Base-by-base conservation (phyloP, 805 yeast species). In the Ogataea nitratoaversa region DNA sequence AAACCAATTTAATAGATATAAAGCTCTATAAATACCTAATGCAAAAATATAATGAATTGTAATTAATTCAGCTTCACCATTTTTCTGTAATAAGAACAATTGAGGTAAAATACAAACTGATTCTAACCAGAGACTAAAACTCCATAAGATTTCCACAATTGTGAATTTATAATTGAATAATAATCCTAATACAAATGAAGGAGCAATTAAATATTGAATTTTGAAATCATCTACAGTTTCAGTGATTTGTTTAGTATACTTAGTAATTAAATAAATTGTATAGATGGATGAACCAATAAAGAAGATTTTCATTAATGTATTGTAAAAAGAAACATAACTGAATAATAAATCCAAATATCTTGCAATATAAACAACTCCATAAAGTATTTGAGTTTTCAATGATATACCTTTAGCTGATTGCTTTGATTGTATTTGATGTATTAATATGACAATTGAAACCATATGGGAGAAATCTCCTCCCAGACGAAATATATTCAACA, bases 21-120 rank as follows among this genome's bases (percentile, higher is more conserved):
- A 70, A 0, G 91, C 84, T 51, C 99, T 74, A 70, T 93, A 93
- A 2, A 84, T 51, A 13, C 99, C 99, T 57, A 93, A 70, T 1
- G 97, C 95, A 62, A 91, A 90, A 46, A 93, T 87, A 63, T 93
- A 93, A 63, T 93, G 97, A 37, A 83, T 75, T 3, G 98, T 93
- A 56, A 93, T 72, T 46, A 85, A 76, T 60, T 85, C 84, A 3
- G 96, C 90, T 53, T 84, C 84, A 14, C 96, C 96, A 2, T 91
- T 79, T 49, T 84, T 82, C 58, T 90, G 96, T 43, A 93, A 70
- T 78, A 93, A 77, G 62, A 83, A 89, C 59, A 93, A 69, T 65
- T 93, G 99, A 5, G 99, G 99, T 44, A 93, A 65, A 41, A 93
- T 89, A 9, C 96, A 95, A 25, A 86, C 84, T 32, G 91, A 74